phyloP scores from a whole-genome alignment of 192 early-diverging fungal genomes.

The Rhizophagus sp. region DNA sequence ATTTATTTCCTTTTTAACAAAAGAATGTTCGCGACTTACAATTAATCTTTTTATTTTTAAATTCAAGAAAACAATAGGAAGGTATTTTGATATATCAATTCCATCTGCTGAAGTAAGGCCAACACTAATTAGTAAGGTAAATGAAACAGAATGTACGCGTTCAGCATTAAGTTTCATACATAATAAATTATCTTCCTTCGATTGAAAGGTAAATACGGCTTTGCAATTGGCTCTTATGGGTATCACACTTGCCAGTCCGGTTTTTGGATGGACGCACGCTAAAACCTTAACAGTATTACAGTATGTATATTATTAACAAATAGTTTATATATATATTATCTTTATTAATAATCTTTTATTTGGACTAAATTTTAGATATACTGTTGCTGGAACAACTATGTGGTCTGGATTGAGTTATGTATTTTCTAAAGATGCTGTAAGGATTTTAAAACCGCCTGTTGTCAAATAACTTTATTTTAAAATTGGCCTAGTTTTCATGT shows the following conservation, averaged over 20 bases:
- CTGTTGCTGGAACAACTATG: conserved; percentile 77
- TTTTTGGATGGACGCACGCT: conserved; percentile 63
- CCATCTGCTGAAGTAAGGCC: conserved; percentile 90
- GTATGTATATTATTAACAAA: conserved; percentile 39
- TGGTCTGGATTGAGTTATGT: conserved; percentile 77
- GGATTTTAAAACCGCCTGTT: conserved; percentile 54
- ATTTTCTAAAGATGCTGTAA: conserved; percentile 72
- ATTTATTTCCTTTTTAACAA: conserved; percentile 1
- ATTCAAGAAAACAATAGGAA: conserved; percentile 68
- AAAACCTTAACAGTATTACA: conserved; percentile 60
- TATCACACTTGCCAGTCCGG: conserved; percentile 69
- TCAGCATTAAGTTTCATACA: neutral
- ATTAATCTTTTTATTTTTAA: neutral
- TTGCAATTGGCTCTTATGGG: conserved; percentile 85
- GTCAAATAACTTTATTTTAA: neutral
- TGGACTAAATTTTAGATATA: conserved; percentile 47
- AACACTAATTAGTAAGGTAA: conserved; percentile 80
- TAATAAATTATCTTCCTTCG: neutral
- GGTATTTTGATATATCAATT: conserved; percentile 90
- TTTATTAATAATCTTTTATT: neutral
- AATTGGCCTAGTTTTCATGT: too few species aligned
- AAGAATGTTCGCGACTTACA: neutral
- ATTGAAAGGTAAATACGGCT: conserved; percentile 71
- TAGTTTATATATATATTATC: neutral
- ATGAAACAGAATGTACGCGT: neutral